A percentile compares a stretch with the other conserved stretches of the same genome.
Conservation (phyloP, 371 early-diverging fungal genomes). For the Lichtheimia ramosa region DNA sequence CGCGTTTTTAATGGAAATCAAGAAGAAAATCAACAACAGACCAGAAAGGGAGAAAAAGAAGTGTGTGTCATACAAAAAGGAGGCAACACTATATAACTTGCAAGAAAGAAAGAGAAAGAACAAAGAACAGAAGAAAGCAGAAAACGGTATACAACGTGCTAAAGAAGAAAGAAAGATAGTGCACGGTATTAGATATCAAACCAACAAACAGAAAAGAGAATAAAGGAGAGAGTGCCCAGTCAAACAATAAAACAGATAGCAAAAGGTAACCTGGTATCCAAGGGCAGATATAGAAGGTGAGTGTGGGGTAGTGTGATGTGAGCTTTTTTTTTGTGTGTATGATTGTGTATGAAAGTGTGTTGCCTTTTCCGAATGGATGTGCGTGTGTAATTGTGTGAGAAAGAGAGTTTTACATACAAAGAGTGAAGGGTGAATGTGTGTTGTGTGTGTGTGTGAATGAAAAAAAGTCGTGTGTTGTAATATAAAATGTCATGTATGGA, state of each 20-base stretch:
- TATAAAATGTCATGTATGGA: background rate
- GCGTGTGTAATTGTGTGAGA: slow-evolving; percentile 7
- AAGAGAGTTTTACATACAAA: slow-evolving; percentile 4
- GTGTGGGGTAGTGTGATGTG: background rate
- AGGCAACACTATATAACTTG: background rate
- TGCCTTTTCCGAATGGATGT: slow-evolving; percentile 8
- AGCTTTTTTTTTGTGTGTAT: background rate
- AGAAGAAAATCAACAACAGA: background rate
- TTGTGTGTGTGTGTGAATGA: background rate
- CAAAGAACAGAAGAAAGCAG: background rate
- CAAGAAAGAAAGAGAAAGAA: background rate
- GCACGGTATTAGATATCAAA: background rate
- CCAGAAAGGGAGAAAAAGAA: background rate
- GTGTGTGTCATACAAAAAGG: background rate
- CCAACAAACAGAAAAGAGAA: background rate
- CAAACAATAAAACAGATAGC: background rate
- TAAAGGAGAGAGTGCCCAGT: background rate
- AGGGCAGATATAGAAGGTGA: slow-evolving; percentile 1
- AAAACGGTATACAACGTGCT: background rate
- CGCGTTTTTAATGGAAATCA: background rate
- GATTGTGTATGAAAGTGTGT: background rate
- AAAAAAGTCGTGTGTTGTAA: slow-evolving; percentile 6
- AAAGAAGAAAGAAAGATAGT: background rate
- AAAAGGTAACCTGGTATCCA: background rate
- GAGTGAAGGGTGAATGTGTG: background rate